Percentiles rank a stretch among this genome's conserved stretches.
Conservation (phyloP, 352 stramenopile species). For the Pseudoperonospora humuli region DNA sequence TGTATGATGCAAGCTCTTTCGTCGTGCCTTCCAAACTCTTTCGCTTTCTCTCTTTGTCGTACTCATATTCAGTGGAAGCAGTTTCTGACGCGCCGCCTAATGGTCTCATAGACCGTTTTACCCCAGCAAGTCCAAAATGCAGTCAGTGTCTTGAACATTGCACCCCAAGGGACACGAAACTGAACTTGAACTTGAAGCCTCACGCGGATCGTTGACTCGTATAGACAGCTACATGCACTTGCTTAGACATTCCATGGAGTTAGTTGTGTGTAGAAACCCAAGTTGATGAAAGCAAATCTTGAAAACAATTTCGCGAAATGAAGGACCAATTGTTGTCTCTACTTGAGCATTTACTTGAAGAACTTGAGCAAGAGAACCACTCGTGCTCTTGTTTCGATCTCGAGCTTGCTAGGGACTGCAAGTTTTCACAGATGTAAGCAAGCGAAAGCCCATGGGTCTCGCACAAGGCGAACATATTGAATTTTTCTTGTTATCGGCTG, state of each 20-base stretch:
- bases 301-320: too few relatives aligned
- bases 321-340: too few relatives aligned
- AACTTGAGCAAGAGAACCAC: too few relatives aligned
- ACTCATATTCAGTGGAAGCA: slow-evolving; percentile 11
- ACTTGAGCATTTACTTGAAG: too few relatives aligned
- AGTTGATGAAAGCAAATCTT: too few relatives aligned
- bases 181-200: slow-evolving; percentile 26
- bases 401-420: too few relatives aligned
- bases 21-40: background rate
- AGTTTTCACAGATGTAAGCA: too few relatives aligned
- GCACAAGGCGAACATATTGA: too few relatives aligned
- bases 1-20: background rate
- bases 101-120: slow-evolving; percentile 13
- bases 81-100: slow-evolving; percentile 21
- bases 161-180: slow-evolving; percentile 23
- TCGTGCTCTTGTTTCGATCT: too few relatives aligned
- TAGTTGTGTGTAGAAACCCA: too few relatives aligned
- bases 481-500: background rate
- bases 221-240: background rate
- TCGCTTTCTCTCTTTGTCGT: background rate
- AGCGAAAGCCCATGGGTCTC: too few relatives aligned
- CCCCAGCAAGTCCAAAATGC: slow-evolving; percentile 2
- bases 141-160: slow-evolving; percentile 4
- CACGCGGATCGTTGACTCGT: slow-evolving; percentile 23
- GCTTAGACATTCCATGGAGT: too few relatives aligned